A percentile compares a stretch with the other conserved stretches of the same genome.
Evolutionary conservation across 768 basidiomycete genomes (phyloP).

Genomic region (Rhizopogon vulgaris): DNA sequence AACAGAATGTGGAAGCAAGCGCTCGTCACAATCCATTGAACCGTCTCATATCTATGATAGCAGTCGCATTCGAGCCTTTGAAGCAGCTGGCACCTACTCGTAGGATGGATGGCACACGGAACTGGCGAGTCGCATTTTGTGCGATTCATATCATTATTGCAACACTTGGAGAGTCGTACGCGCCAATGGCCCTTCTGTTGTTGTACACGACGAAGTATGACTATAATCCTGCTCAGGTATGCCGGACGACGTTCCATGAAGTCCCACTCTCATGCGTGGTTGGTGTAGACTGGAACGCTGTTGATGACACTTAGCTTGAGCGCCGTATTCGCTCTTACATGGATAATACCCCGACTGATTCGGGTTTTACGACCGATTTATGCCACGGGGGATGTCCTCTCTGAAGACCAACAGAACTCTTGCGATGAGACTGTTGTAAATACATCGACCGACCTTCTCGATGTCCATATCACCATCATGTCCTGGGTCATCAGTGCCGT

Average conservation of each 20-base stretch:
- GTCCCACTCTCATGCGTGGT: neutral
- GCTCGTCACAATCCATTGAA: neutral
- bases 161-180: constrained; percentile 11
- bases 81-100: constrained; percentile 15
- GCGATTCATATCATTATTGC: constrained; percentile 21
- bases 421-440: neutral
- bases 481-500: constrained; percentile 14
- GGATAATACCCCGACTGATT: constrained; percentile 17
- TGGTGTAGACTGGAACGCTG: constrained; percentile 21
- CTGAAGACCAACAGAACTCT: neutral
- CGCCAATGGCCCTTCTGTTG: constrained; percentile 12
- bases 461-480: constrained; percentile 21
- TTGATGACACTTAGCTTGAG: constrained; percentile 14
- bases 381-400: neutral
- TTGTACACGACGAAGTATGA: constrained; percentile 19
- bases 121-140: constrained; percentile 27
- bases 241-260: neutral
- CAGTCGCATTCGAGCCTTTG: constrained; percentile 18
- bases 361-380: constrained; percentile 23
- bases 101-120: constrained; percentile 12
- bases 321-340: constrained; percentile 11
- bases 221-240: constrained; percentile 22
- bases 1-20: neutral
- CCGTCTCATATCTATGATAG: neutral
- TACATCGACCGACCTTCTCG: constrained; percentile 20